These are phyloP conservation scores for Tolypocladium cylindrosporum DNA, from an alignment of 2,329 filamentous ascomycete genomes.

Conservation along the genomic window DNA sequence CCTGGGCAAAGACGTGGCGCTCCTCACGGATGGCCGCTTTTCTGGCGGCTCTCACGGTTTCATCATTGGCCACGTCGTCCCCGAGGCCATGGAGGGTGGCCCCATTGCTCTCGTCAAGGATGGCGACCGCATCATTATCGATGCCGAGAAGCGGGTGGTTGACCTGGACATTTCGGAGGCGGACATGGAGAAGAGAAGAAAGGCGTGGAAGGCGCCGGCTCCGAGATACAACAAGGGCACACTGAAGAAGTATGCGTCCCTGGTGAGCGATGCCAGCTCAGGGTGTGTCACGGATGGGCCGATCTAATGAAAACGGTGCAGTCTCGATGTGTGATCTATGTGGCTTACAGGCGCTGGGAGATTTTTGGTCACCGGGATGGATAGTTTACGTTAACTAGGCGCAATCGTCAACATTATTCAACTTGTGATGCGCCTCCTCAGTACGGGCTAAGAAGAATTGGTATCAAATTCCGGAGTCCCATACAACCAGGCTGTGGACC, in stretches of 20 bases:
- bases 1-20: constrained; percentile 64
- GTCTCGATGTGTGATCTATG: neutral
- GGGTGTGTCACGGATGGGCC: constrained; percentile 46
- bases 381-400: neutral
- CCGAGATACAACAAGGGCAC: constrained; percentile 53
- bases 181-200: constrained; percentile 48
- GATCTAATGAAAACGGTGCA: constrained; percentile 4
- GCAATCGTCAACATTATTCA: neutral
- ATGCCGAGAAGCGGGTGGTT: constrained; percentile 63
- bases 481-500: neutral
- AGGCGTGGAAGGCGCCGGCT: constrained; percentile 53
- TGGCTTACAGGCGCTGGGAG: neutral
- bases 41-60: constrained; percentile 78
- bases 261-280: constrained; percentile 49
- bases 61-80: constrained; percentile 79
- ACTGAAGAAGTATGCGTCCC: constrained; percentile 56
- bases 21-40: constrained; percentile 68
- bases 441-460: neutral
- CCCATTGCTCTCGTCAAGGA: constrained; percentile 76
- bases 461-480: no score
- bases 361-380: neutral
- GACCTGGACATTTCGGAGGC: constrained; percentile 57
- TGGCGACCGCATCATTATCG: constrained; percentile 72
- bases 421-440: neutral
- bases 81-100: constrained; percentile 76